Percentiles rank a stretch among this genome's conserved stretches.
These are phyloP conservation scores for Immersiella caudata DNA, from an alignment of 495 filamentous ascomycete genomes.

Conservation along the genomic window DNA sequence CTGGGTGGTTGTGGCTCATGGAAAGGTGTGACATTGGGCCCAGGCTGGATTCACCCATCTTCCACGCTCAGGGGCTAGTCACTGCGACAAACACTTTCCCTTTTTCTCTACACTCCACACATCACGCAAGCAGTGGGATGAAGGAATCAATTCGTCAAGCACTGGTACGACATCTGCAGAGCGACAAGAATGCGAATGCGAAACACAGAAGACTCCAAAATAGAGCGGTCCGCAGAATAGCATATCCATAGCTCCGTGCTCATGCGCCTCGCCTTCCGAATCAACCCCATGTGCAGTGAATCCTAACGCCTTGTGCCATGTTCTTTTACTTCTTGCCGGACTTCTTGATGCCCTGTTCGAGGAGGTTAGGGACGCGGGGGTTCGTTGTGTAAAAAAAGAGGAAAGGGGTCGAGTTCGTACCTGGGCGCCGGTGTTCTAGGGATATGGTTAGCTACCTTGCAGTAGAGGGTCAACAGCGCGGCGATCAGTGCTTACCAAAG, in stretches of 20 bases:
- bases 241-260: slow-evolving; percentile 23
- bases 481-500: slow-evolving; percentile 47
- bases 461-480: not conserved
- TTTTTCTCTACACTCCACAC: too few species aligned
- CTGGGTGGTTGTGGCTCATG: too few species aligned
- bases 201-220: not conserved
- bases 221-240: not conserved
- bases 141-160: slow-evolving; percentile 3
- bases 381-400: not conserved
- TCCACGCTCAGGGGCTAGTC: too few species aligned
- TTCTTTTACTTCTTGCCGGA: slow-evolving; percentile 77
- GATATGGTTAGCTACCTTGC: slow-evolving; percentile 29
- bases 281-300: slow-evolving; percentile 11
- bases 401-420: slow-evolving; percentile 18
- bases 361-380: not conserved
- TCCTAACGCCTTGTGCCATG: slow-evolving; percentile 15
- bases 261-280: slow-evolving; percentile 11
- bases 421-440: slow-evolving; percentile 68
- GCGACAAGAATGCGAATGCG: slow-evolving; percentile 5
- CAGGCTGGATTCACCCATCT: too few species aligned
- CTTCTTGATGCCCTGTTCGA: slow-evolving; percentile 74
- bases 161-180: not conserved
- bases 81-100: too few species aligned
- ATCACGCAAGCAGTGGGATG: not conserved
- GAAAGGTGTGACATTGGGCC: too few species aligned